These are phyloP conservation scores for Oxalis stricta DNA, from an alignment of 441 rosid species.

Conservation along the genomic window DNA sequence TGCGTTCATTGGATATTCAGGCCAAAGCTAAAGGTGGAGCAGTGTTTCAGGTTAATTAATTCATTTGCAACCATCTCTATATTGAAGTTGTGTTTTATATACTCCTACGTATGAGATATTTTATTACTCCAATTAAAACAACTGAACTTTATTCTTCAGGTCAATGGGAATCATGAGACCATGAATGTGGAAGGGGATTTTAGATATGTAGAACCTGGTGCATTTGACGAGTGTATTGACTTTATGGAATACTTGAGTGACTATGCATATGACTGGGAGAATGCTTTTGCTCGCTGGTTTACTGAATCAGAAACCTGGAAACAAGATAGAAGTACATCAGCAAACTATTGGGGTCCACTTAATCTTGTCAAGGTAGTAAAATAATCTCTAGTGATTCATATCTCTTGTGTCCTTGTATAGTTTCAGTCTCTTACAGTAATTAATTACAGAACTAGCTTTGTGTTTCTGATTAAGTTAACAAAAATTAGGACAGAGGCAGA, in stretches of 20 bases:
- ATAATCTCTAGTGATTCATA: not conserved
- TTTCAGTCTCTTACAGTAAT: too few species aligned
- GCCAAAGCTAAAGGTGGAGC: slow-evolving; percentile 87
- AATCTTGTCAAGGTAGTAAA: slow-evolving; percentile 66
- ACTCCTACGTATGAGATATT: not conserved
- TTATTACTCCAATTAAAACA: not conserved
- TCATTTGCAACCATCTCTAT: too few species aligned
- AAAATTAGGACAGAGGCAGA: slow-evolving; percentile 92
- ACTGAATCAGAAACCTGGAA: slow-evolving; percentile 29
- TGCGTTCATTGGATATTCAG: slow-evolving; percentile 58
- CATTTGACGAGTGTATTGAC: slow-evolving; percentile 60
- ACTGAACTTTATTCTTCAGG: slow-evolving; percentile 19
- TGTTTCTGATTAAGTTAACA: slow-evolving; percentile 16
- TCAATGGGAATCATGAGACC: slow-evolving; percentile 89
- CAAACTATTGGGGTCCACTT: slow-evolving; percentile 57
- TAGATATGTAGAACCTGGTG: slow-evolving; percentile 68
- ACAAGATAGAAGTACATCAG: slow-evolving; percentile 32
- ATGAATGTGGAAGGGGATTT: slow-evolving; percentile 89
- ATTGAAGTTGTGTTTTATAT: too few species aligned
- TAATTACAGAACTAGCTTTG: too few species aligned
- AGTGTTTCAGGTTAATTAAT: slow-evolving; percentile 90
- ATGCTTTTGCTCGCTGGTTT: slow-evolving; percentile 61
- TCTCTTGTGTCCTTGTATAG: not conserved
- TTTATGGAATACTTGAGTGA: slow-evolving; percentile 59
- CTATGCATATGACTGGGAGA: slow-evolving; percentile 43